Base-by-base conservation (phyloP, 2,329 filamentous ascomycete genomes). In the Trichoderma harzianum region DNA sequence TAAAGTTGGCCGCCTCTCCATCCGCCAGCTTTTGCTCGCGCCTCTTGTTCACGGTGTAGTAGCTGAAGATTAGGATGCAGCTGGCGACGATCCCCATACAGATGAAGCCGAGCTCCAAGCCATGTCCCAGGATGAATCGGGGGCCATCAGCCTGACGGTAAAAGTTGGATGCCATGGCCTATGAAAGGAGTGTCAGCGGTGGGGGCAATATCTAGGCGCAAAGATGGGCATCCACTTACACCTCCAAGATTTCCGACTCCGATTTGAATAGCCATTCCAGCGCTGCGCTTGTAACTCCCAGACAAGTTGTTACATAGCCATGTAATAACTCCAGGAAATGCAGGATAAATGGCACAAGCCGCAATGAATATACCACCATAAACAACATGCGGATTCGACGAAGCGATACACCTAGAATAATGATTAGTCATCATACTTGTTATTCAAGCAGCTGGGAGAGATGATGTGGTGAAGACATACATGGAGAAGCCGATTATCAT, bases 251-350 rank as follows among this genome's bases (percentile, higher is more conserved):
- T 91, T 0, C 89, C 90, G 16, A 89, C 75, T 0, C 87, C 87
- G 64, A 92, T 90, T 55, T 90, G 88, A 14, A 92, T 81, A 0
- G 89, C 90, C 86, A 91, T 91, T 2, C 89, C 90, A 0, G 85
- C 87, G 10, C 86, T 86, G 6, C 90, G 84, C 80, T 97, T 97
- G 79, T 86, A 86, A 60, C 82, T 84, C 0, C 85, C 85, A 70
- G 95, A 90, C 12, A 92, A 86, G 73, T 97, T 97, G 79, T 96
- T 97, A 39, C 88, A 88, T 0, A 90, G 83, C 94, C 94, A 97
- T 0, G 91, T 86, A 65, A 97, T 92, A 0, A 92, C 91, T 68
- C 95, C 95, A 0, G 93, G 84, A 71, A 96, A 92, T 32, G 89
- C 90, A 0, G 94, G 93, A 75, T 95, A 96, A 70, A 96, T 94